phyloP scores from a whole-genome alignment of 345 rosid species.

The Citrus hindsii region DNA sequence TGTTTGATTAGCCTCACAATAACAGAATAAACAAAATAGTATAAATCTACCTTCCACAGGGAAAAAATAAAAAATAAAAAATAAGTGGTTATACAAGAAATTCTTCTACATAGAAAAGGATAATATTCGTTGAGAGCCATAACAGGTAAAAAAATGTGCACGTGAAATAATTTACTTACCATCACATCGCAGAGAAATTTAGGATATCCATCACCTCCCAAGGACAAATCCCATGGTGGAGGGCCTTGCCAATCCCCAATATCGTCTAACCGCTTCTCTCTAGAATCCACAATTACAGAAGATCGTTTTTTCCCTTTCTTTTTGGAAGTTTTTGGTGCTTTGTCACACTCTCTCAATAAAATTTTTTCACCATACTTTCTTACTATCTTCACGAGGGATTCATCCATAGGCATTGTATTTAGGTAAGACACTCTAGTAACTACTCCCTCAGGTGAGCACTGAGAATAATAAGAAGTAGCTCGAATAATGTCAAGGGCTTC shows the following conservation, averaged over 20 bases:
- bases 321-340: slow-evolving; percentile 51
- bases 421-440: slow-evolving; percentile 30
- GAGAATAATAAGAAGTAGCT: slow-evolving; percentile 40
- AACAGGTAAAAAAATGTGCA: neutral
- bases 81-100: neutral
- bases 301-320: slow-evolving; percentile 56
- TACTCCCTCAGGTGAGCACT: slow-evolving; percentile 32
- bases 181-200: slow-evolving; percentile 93
- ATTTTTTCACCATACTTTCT: slow-evolving; percentile 69
- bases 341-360: slow-evolving; percentile 66
- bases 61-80: neutral
- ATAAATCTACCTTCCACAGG: neutral
- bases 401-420: slow-evolving; percentile 70
- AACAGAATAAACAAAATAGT: neutral
- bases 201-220: slow-evolving; percentile 84
- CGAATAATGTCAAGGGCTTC: slow-evolving; percentile 61
- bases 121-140: neutral
- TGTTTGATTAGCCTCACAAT: slow-evolving; percentile 16
- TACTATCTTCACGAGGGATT: slow-evolving; percentile 52
- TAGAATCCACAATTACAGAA: slow-evolving; percentile 19
- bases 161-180: slow-evolving; percentile 36
- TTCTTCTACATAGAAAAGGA: neutral
- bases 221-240: slow-evolving; percentile 81
- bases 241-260: slow-evolving; percentile 66
- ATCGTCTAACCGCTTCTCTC: slow-evolving; percentile 34